phyloP scores from a whole-genome alignment of 257 asterid species.

The Henckelia pumila region DNA sequence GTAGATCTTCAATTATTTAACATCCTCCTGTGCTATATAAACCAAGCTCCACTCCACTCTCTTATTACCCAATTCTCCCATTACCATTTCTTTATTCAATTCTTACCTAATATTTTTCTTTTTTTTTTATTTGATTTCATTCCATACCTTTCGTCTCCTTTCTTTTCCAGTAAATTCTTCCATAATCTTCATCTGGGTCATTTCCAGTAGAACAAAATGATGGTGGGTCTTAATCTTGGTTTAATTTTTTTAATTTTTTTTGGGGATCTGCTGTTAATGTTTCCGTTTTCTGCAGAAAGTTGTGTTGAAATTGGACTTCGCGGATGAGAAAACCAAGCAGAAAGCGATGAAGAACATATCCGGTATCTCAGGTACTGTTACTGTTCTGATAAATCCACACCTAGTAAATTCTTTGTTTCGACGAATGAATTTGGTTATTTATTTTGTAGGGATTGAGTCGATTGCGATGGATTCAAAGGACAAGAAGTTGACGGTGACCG shows the following conservation, averaged over 20 bases:
- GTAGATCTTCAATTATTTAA: background rate
- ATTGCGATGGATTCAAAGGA: constrained; percentile 34
- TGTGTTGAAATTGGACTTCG: constrained; percentile 29
- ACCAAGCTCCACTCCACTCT: background rate
- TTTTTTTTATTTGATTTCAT: no score
- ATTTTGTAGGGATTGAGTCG: constrained; percentile 31
- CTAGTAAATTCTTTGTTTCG: background rate
- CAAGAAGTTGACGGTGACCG: constrained; percentile 37
- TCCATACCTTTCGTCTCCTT: background rate
- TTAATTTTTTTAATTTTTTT: background rate
- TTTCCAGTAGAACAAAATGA: background rate
- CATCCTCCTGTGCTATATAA: background rate
- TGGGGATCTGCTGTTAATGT: background rate
- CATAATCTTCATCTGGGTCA: background rate
- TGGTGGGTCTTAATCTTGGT: background rate
- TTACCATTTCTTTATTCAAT: background rate
- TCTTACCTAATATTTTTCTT: background rate
- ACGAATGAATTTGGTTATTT: background rate
- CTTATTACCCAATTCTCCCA: no score
- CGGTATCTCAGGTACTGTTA: constrained; percentile 26
- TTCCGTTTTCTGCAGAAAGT: constrained; percentile 25
- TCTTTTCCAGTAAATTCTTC: background rate
- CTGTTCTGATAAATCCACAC: background rate
- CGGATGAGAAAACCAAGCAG: constrained; percentile 28
- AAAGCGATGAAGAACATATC: constrained; percentile 34